Base-by-base conservation (phyloP, 805 yeast species). In the Ogataea polymorpha region DNA sequence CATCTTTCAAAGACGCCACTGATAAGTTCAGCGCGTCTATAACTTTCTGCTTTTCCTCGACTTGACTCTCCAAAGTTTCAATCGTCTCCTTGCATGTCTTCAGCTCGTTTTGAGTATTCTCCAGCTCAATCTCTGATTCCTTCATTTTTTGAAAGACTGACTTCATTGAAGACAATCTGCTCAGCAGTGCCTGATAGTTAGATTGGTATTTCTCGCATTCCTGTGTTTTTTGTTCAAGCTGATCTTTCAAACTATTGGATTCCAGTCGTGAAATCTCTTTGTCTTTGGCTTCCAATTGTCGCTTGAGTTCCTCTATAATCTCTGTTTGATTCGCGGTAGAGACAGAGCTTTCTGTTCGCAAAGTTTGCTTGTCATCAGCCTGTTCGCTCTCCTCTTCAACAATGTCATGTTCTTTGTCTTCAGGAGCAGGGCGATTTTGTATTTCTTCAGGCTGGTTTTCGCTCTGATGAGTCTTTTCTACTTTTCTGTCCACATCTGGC, bases 91-190 rank as follows among this genome's bases (percentile, higher is more conserved):
- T 12, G 60, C 14, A 60, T 65, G 64, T 60, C 70, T 63, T 71
- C 16, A 74, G 59, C 33, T 65, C 67, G 13, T 70, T 75, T 49
- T 76, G 75, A 1, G 75, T 69, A 4, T 64, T 66, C 30, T 75
- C 86, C 14, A 86, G 65, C 50, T 83, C 86, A 3, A 60, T 63
- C 54, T 84, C 82, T 0, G 87, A 67, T 42, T 77, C 82, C 55
- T 84, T 82, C 86, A 84, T 82, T 49, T 85, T 84, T 28, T 66
- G 70, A 59, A 85, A 85, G 2, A 85, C 74, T 1, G 81, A 66
- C 50, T 83, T 85, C 91, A 85, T 84, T 2, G 86, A 75, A 1
- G 87, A 75, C 13, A 86, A 59, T 56, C 82, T 72, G 47, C 76
- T 77, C 44, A 86, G 60, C 23, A 86, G 61, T 4, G 74, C 68